Evolutionary conservation across 1,284 basidiomycete species (phyloP).

Genomic region (Wallemia ichthyophaga): DNA sequence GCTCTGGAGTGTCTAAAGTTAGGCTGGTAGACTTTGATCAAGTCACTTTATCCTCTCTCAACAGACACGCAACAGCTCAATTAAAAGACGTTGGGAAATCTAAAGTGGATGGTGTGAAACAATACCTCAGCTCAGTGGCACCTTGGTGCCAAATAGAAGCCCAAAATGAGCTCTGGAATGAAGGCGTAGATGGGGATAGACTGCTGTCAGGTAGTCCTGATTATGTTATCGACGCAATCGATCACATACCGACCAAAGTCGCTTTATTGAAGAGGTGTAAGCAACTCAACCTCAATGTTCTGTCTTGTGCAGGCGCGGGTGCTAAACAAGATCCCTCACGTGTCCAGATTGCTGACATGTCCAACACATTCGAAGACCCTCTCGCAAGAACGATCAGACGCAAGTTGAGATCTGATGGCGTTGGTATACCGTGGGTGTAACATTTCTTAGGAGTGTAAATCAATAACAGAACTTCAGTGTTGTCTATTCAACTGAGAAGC

Average conservation of each 20-base stretch:
- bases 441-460: no score
- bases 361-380: slow-evolving; percentile 74
- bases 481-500: slow-evolving; percentile 88
- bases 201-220: slow-evolving; percentile 42
- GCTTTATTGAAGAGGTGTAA: slow-evolving; percentile 51
- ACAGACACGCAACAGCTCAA: slow-evolving; percentile 75
- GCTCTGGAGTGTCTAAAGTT: slow-evolving; percentile 39
- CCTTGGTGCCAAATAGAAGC: slow-evolving; percentile 36
- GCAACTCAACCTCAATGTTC: slow-evolving; percentile 25
- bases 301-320: slow-evolving; percentile 93
- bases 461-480: no score
- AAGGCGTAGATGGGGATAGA: slow-evolving; percentile 30
- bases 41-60: slow-evolving; percentile 69
- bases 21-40: slow-evolving; percentile 63
- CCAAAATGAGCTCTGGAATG: slow-evolving; percentile 52
- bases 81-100: slow-evolving; percentile 74
- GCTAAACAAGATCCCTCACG: slow-evolving; percentile 84
- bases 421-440: slow-evolving; percentile 72
- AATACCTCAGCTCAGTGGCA: slow-evolving; percentile 34
- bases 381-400: slow-evolving; percentile 68
- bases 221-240: slow-evolving; percentile 85
- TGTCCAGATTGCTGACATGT: slow-evolving; percentile 83
- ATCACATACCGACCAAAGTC: slow-evolving; percentile 74
- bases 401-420: slow-evolving; percentile 36
- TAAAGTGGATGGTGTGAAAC: slow-evolving; percentile 60